Conservation (phyloP, 2,329 filamentous ascomycete species). For the Arachnopeziza araneosa region DNA sequence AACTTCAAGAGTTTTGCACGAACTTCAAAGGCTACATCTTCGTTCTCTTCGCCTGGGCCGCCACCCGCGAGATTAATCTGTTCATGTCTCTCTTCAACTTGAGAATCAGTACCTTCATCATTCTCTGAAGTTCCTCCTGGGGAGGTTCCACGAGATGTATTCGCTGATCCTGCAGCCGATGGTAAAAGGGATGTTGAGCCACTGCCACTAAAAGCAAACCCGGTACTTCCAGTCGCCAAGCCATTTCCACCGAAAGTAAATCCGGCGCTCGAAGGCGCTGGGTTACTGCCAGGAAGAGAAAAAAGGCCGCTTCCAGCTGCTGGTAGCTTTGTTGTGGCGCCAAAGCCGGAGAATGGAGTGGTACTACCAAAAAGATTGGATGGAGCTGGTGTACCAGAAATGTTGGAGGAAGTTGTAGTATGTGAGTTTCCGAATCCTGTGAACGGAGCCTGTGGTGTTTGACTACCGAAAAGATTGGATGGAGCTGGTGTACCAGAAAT, state of each 20-base stretch:
- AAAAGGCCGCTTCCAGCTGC: background rate
- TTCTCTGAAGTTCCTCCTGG: slow-evolving; percentile 28
- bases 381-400: slow-evolving; percentile 4
- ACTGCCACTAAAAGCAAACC: slow-evolving; percentile 17
- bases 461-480: slow-evolving; percentile 1
- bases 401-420: background rate
- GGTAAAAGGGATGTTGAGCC: slow-evolving; percentile 27
- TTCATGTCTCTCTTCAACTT: slow-evolving; percentile 56
- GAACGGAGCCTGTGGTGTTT: background rate
- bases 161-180: slow-evolving; percentile 24
- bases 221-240: background rate
- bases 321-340: background rate
- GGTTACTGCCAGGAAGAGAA: slow-evolving; percentile 21
- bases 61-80: slow-evolving; percentile 65
- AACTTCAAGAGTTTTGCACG: slow-evolving; percentile 65
- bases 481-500: slow-evolving; percentile 2
- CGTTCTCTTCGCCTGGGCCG: slow-evolving; percentile 65
- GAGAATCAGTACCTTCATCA: slow-evolving; percentile 23
- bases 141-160: slow-evolving; percentile 29
- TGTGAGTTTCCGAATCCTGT: background rate
- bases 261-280: slow-evolving; percentile 11
- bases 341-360: no score
- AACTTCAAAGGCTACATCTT: slow-evolving; percentile 64
- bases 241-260: slow-evolving; percentile 21
- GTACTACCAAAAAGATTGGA: background rate